Conservation (phyloP, 495 filamentous ascomycete genomes). For the Poronia punctata region DNA sequence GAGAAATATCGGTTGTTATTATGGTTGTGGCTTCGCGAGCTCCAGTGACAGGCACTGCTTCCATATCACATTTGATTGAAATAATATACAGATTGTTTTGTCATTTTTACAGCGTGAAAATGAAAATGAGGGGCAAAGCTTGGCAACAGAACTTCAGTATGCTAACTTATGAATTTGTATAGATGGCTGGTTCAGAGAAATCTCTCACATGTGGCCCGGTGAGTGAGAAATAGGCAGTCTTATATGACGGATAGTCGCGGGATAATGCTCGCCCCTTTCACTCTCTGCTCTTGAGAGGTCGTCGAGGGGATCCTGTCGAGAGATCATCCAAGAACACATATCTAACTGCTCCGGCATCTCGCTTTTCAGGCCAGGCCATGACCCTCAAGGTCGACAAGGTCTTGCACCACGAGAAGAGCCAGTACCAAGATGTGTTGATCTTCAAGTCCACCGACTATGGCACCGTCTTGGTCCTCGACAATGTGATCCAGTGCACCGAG, state of each 20-base stretch:
- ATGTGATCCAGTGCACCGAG: slow-evolving; percentile 98
- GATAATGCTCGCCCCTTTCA: not conserved
- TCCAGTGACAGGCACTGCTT: no score
- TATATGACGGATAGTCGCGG: not conserved
- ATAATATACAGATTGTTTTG: no score
- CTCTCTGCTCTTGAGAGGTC: not conserved
- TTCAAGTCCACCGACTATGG: slow-evolving; percentile 97
- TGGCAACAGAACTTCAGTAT: not conserved
- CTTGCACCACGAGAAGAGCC: slow-evolving; percentile 96
- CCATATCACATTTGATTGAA: no score
- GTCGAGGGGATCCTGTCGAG: not conserved
- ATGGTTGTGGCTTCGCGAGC: no score
- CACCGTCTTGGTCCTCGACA: slow-evolving; percentile 95
- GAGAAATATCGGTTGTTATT: no score
- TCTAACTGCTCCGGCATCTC: slow-evolving; percentile 2
- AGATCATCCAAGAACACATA: not conserved
- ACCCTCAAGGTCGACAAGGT: slow-evolving; percentile 95
- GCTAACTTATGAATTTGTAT: slow-evolving; percentile 11
- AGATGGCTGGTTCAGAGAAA: slow-evolving; percentile 99
- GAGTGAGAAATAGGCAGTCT: slow-evolving; percentile 15
- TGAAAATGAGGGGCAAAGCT: not conserved
- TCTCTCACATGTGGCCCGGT: slow-evolving; percentile 95
- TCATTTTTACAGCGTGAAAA: no score
- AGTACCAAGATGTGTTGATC: slow-evolving; percentile 97
- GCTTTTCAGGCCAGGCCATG: slow-evolving; percentile 82